phyloP scores from a whole-genome alignment of 495 filamentous ascomycete genomes.

The Pyrenopolyporus hunteri region DNA sequence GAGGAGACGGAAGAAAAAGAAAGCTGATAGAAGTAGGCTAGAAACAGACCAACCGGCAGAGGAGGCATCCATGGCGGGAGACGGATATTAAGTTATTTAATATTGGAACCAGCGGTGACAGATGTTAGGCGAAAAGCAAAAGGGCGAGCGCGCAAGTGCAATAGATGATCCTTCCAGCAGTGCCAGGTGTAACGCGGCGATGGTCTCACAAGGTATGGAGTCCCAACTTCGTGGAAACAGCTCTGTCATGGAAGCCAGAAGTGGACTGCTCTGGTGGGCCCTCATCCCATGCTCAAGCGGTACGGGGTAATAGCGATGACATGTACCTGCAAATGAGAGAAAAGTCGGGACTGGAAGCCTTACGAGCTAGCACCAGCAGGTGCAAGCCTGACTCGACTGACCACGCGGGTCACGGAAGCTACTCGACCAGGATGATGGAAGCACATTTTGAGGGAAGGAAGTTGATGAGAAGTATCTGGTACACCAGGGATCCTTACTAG shows the following conservation, averaged over 20 bases:
- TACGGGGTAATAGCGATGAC: constrained; percentile 40
- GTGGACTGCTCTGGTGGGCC: constrained; percentile 41
- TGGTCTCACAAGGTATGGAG: constrained; percentile 46
- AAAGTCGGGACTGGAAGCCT: constrained; percentile 43
- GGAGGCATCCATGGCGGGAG: constrained; percentile 40
- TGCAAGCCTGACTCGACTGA: constrained; percentile 41
- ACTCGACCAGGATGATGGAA: constrained; percentile 29
- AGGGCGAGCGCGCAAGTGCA: constrained; percentile 34
- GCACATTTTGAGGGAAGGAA: constrained; percentile 14
- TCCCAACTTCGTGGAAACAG: constrained; percentile 43
- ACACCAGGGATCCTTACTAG: constrained; percentile 29
- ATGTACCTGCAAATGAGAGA: constrained; percentile 37
- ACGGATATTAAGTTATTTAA: constrained; percentile 48
- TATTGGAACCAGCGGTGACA: constrained; percentile 46
- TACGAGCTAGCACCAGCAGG: constrained; percentile 31
- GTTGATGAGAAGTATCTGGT: constrained; percentile 30
- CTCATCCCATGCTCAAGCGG: constrained; percentile 41
- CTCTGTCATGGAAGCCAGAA: constrained; percentile 41
- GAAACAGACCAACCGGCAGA: constrained; percentile 28
- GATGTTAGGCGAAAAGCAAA: constrained; percentile 44
- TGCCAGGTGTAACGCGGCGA: constrained; percentile 47
- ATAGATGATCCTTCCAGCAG: constrained; percentile 43
- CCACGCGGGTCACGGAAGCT: constrained; percentile 35
- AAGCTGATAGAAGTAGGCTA: constrained; percentile 37
- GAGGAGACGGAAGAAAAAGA: constrained; percentile 12